Evolutionary conservation across 192 early-diverging fungal genomes (phyloP).

Genomic region (Backusella luteola): DNA sequence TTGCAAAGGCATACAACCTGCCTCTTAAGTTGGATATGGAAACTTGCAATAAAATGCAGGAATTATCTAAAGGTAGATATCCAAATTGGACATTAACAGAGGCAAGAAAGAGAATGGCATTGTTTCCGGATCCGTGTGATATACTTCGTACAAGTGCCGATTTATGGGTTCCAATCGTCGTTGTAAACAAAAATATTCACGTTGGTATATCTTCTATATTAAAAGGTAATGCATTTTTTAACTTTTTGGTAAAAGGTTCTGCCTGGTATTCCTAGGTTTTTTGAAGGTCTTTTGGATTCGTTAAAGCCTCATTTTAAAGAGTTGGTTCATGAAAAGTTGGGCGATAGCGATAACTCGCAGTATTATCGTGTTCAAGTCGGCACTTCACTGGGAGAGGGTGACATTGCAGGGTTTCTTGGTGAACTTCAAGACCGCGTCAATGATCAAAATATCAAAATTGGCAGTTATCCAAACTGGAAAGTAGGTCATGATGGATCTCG

Average conservation of each 20-base stretch:
- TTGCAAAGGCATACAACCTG: constrained; percentile 57
- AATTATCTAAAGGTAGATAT: constrained; percentile 9
- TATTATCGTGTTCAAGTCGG: constrained; percentile 47
- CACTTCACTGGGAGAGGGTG: constrained; percentile 42
- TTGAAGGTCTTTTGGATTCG: constrained; percentile 43
- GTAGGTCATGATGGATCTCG: constrained; percentile 15
- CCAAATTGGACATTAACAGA: constrained; percentile 30
- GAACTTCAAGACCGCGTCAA: constrained; percentile 33
- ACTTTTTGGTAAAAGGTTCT: constrained; percentile 34
- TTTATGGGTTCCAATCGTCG: constrained; percentile 73
- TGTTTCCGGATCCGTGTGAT: constrained; percentile 46
- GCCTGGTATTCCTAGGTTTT: constrained; percentile 68
- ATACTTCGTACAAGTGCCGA: constrained; percentile 42
- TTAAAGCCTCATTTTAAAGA: constrained; percentile 31
- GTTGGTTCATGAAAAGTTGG: neutral
- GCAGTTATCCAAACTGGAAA: constrained; percentile 56
- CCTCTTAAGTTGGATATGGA: constrained; percentile 46
- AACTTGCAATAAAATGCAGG: constrained; percentile 57
- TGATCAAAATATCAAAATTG: constrained; percentile 42
- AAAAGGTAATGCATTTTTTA: too few species aligned
- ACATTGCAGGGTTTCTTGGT: constrained; percentile 43
- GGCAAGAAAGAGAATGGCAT: constrained; percentile 65
- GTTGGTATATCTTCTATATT: neutral
- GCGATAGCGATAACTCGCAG: neutral
- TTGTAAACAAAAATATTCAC: constrained; percentile 62